A percentile compares a stretch with the other conserved stretches of the same genome.
Evolutionary conservation across 352 stramenopile genomes (phyloP).

Genomic region (Globisporangium perplexum): DNA sequence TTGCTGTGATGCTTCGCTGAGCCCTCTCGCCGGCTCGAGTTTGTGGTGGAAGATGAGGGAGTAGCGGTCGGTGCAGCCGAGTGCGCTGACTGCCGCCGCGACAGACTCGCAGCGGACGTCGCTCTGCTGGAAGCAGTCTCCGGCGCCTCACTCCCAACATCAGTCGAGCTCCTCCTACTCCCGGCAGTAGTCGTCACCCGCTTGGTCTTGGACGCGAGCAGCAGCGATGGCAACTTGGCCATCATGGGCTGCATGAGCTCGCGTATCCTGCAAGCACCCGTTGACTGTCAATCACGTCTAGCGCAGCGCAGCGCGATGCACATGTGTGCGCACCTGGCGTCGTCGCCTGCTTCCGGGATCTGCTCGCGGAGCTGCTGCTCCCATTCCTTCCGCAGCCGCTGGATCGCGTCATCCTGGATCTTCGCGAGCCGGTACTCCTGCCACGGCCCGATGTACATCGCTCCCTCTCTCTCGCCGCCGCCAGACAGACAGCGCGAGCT

Average conservation of each 20-base stretch:
- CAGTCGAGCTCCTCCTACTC: not conserved
- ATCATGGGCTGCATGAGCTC: constrained; percentile 78
- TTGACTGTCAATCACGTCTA: not conserved
- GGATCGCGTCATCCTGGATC: constrained; percentile 74
- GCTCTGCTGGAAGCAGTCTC: constrained; percentile 9
- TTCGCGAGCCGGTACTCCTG: constrained; percentile 83
- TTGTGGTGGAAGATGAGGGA: not conserved
- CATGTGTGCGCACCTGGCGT: constrained; percentile 23
- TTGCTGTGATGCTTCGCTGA: constrained; percentile 19
- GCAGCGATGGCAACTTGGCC: constrained; percentile 57
- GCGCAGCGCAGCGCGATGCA: not conserved
- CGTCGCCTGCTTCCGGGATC: constrained; percentile 30
- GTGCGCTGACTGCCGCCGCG: not conserved
- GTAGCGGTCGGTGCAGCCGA: not conserved
- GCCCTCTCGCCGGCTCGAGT: not conserved
- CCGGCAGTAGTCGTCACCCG: not conserved
- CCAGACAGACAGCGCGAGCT: too few species aligned
- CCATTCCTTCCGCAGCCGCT: constrained; percentile 60
- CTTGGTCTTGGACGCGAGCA: constrained; percentile 44
- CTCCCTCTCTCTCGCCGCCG: not conserved
- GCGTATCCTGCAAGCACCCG: constrained; percentile 33
- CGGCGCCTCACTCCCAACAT: not conserved
- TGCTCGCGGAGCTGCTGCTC: constrained; percentile 53
- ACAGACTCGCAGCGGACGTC: constrained; percentile 1
- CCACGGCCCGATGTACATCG: constrained; percentile 83